phyloP scores from a whole-genome alignment of 768 basidiomycete genomes.

The Mycena maculata region DNA sequence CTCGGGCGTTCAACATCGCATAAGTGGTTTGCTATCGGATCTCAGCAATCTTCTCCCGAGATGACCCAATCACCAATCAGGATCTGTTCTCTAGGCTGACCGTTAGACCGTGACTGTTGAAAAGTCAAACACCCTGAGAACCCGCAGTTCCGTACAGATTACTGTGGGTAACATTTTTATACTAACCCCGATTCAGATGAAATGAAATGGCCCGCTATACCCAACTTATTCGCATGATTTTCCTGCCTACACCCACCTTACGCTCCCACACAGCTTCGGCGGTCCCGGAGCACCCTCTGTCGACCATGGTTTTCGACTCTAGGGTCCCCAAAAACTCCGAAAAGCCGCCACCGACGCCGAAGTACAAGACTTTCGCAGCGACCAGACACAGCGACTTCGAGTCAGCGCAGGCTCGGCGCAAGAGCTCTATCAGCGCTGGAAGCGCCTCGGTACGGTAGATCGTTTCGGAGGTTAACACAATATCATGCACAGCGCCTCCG shows the following conservation, averaged over 20 bases:
- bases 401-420: slow-evolving; percentile 53
- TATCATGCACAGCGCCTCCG: slow-evolving; percentile 62
- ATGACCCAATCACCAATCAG: too few relatives aligned
- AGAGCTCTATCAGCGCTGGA: slow-evolving; percentile 64
- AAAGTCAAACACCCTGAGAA: too few relatives aligned
- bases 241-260: slow-evolving; percentile 76
- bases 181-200: too few relatives aligned
- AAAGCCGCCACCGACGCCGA: slow-evolving; percentile 94
- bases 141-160: too few relatives aligned
- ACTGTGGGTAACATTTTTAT: too few relatives aligned
- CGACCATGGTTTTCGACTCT: slow-evolving; percentile 43
- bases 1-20: too few relatives aligned
- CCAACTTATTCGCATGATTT: slow-evolving; percentile 76
- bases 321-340: slow-evolving; percentile 76
- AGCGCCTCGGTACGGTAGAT: slow-evolving; percentile 83
- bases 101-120: too few relatives aligned
- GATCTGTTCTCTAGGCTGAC: too few relatives aligned
- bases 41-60: too few relatives aligned
- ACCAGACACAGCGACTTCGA: slow-evolving; percentile 66
- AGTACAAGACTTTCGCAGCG: slow-evolving; percentile 93
- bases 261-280: slow-evolving; percentile 75
- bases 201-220: not conserved
- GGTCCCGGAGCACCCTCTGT: slow-evolving; percentile 44
- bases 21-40: too few relatives aligned
- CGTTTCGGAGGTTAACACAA: slow-evolving; percentile 92